These are phyloP conservation scores for Naumovozyma baii DNA, from an alignment of 805 yeast genomes.

Conservation along the genomic window DNA sequence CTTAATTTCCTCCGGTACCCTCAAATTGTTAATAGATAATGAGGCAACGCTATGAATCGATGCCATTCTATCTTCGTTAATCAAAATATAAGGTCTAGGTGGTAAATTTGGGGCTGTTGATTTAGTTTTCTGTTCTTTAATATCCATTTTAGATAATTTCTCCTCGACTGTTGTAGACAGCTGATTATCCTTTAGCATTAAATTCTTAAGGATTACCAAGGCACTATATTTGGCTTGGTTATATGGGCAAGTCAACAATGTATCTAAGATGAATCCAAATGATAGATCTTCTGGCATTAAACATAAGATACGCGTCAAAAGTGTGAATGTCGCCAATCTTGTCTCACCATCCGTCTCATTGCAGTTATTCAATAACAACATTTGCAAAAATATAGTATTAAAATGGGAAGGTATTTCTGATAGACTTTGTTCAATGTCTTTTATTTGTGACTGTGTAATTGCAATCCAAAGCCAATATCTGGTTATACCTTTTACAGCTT, in stretches of 20 bases:
- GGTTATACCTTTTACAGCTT: constrained; percentile 23
- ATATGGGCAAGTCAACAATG: constrained; percentile 60
- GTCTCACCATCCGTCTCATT: constrained; percentile 31
- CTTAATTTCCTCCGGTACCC: constrained; percentile 13
- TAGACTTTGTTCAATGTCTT: constrained; percentile 12
- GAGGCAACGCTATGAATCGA: constrained; percentile 38
- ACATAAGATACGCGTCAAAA: constrained; percentile 54
- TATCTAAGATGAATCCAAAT: constrained; percentile 54
- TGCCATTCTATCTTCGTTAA: constrained; percentile 35
- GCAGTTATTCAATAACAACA: constrained; percentile 33
- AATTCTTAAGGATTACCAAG: constrained; percentile 59
- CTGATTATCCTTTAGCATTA: constrained; percentile 34
- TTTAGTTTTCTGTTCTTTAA: constrained; percentile 1
- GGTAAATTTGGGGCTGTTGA: constrained; percentile 14
- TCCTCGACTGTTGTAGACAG: not conserved
- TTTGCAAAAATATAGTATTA: constrained; percentile 34
- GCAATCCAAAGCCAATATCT: constrained; percentile 32
- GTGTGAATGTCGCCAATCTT: constrained; percentile 41
- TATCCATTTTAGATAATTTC: not conserved
- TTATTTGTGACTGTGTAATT: constrained; percentile 12
- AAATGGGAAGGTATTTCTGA: constrained; percentile 25
- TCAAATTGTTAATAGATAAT: constrained; percentile 19
- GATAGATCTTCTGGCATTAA: constrained; percentile 46
- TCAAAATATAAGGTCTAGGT: constrained; percentile 35
- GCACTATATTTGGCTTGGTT: constrained; percentile 49